Conservation (phyloP, 352 stramenopile species). For the Pythium scleroteichum region DNA sequence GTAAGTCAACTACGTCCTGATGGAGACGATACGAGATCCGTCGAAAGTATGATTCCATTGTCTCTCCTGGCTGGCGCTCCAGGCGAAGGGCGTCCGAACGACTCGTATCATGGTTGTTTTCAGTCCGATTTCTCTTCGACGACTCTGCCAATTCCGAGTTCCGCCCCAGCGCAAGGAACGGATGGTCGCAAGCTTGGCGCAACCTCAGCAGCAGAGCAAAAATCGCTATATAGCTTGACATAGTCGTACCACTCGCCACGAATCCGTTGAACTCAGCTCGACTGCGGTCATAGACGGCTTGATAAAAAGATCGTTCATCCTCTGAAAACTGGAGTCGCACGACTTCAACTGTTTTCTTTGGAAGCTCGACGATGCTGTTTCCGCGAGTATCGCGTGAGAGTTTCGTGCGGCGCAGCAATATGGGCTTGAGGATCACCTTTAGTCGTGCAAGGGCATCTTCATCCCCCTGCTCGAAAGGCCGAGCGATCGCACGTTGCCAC, state of each 20-base stretch:
- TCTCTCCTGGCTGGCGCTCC: conserved; percentile 49
- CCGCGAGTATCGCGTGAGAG: conserved; percentile 62
- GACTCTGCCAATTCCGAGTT: conserved; percentile 49
- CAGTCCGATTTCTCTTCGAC: neutral
- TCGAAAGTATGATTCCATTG: conserved; percentile 57
- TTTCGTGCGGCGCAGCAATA: conserved; percentile 89
- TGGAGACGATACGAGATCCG: conserved; percentile 57
- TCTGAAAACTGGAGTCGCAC: conserved; percentile 70
- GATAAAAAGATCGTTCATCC: conserved; percentile 85
- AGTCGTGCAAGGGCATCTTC: conserved; percentile 58
- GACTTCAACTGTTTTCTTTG: conserved; percentile 67
- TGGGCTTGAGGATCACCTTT: conserved; percentile 65
- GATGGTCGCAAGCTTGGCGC: conserved; percentile 90
- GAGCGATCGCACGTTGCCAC: conserved; percentile 84
- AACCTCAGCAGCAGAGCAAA: conserved; percentile 87
- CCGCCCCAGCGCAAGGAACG: conserved; percentile 79
- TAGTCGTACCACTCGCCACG: conserved; percentile 70
- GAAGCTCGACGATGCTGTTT: conserved; percentile 70
- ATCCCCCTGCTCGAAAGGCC: conserved; percentile 76
- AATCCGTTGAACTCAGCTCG: conserved; percentile 90
- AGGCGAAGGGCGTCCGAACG: conserved; percentile 36
- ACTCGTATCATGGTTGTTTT: neutral
- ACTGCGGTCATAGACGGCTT: conserved; percentile 82
- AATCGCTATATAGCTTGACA: conserved; percentile 86
- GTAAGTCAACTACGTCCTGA: conserved; percentile 38